Percentiles rank a stretch among this genome's conserved stretches.
Conservation (phyloP, 1,139 yeast genomes). For the Hansenula lynferdii region DNA sequence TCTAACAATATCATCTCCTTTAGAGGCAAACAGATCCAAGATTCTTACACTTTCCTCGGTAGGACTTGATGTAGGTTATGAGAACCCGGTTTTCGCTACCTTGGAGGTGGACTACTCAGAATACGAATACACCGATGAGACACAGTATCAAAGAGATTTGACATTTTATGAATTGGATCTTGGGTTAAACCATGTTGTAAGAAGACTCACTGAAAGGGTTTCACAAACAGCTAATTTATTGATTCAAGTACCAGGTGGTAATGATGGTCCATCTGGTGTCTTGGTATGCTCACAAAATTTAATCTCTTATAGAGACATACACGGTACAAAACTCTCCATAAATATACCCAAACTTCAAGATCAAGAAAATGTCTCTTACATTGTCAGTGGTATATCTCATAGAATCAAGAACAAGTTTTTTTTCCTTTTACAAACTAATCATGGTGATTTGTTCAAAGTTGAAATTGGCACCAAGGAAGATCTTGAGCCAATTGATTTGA, state of each 20-base stretch:
- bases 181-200: slow-evolving; percentile 74
- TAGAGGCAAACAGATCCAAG: slow-evolving; percentile 56
- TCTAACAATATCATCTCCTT: slow-evolving; percentile 61
- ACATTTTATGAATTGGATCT: slow-evolving; percentile 78
- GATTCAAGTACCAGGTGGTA: slow-evolving; percentile 43
- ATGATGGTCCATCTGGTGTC: slow-evolving; percentile 59
- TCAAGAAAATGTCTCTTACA: slow-evolving; percentile 29
- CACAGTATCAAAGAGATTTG: slow-evolving; percentile 31
- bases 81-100: slow-evolving; percentile 80
- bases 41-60: slow-evolving; percentile 49
- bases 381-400: slow-evolving; percentile 61
- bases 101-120: slow-evolving; percentile 58
- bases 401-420: slow-evolving; percentile 58
- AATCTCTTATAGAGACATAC: slow-evolving; percentile 40
- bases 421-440: slow-evolving; percentile 62
- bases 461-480: too few species aligned
- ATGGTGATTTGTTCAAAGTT: slow-evolving; percentile 78
- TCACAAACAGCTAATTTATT: slow-evolving; percentile 38
- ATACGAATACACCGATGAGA: slow-evolving; percentile 14
- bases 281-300: slow-evolving; percentile 44
- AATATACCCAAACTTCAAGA: slow-evolving; percentile 47
- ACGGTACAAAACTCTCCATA: slow-evolving; percentile 31
- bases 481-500: too few species aligned
- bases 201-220: slow-evolving; percentile 39
- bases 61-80: slow-evolving; percentile 71